Conservation (phyloP, 352 stramenopile genomes). For the Thraustochytrium sp. region DNA sequence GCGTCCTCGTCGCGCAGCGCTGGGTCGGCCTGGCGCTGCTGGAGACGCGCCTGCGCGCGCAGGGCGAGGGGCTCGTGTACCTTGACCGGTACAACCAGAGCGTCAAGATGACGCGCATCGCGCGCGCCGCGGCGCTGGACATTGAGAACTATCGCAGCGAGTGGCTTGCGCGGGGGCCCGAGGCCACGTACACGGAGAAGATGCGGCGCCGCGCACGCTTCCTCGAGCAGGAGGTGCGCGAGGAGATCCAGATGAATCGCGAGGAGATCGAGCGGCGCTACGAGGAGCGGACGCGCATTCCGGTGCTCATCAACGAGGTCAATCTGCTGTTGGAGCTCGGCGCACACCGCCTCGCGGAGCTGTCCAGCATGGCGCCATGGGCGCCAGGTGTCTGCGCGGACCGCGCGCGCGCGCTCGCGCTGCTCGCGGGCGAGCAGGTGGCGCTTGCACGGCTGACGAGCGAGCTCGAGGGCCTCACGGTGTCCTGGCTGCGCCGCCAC, state of each 20-base stretch:
- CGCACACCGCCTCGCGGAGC: neutral
- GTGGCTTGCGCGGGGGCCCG: neutral
- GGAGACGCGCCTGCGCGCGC: neutral
- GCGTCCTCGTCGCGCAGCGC: neutral
- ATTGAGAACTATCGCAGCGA: neutral
- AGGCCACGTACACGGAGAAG: neutral
- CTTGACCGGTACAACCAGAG: neutral
- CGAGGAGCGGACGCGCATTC: neutral
- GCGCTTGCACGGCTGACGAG: neutral
- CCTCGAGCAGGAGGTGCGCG: neutral
- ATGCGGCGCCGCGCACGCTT: neutral
- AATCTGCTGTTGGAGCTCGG: neutral
- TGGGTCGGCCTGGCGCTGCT: neutral
- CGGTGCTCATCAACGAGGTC: neutral
- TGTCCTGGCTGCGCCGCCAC: neutral
- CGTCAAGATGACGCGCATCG: neutral
- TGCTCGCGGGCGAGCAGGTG: neutral
- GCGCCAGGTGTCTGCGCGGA: neutral
- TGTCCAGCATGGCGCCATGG: neutral
- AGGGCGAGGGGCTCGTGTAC: neutral
- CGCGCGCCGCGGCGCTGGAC: neutral
- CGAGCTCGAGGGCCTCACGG: slow-evolving; percentile 1
- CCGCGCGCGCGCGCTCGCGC: neutral
- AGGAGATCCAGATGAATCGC: neutral
- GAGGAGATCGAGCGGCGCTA: neutral